Conservation (phyloP, 1,284 basidiomycete genomes). For the Trichosporon ovoides region DNA sequence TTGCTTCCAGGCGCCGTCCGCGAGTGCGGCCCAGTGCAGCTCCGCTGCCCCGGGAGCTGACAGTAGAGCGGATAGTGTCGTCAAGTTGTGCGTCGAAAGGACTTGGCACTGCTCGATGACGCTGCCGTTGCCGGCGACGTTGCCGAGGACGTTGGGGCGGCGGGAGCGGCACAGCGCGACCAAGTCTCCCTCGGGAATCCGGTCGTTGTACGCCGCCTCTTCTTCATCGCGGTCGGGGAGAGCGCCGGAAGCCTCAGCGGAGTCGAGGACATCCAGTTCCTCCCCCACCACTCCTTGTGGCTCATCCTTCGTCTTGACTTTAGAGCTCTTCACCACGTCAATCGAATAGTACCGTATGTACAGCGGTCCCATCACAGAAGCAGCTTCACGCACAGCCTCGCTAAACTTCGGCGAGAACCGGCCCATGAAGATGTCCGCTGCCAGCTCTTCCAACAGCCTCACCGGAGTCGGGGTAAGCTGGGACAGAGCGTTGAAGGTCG, state of each 20-base stretch:
- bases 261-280: too few relatives aligned
- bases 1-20: neutral
- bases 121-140: neutral
- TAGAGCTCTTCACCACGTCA: neutral
- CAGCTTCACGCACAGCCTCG: neutral
- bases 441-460: slow-evolving; percentile 10
- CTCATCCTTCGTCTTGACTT: too few relatives aligned
- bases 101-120: slow-evolving; percentile 15
- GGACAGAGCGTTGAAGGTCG: slow-evolving; percentile 5
- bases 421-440: slow-evolving; percentile 14
- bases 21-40: neutral
- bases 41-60: too few relatives aligned
- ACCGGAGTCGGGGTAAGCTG: neutral
- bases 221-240: neutral
- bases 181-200: neutral
- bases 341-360: slow-evolving; percentile 8
- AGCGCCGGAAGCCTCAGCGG: neutral
- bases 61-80: neutral
- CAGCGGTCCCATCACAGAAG: neutral
- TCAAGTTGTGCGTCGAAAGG: slow-evolving; percentile 14
- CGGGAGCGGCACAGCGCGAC: slow-evolving; percentile 1
- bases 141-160: neutral
- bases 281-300: too few relatives aligned
- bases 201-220: neutral
- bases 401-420: slow-evolving; percentile 9